Evolutionary conservation across 2,329 filamentous ascomycete species (phyloP).

Genomic region (Fusarium coicis): DNA sequence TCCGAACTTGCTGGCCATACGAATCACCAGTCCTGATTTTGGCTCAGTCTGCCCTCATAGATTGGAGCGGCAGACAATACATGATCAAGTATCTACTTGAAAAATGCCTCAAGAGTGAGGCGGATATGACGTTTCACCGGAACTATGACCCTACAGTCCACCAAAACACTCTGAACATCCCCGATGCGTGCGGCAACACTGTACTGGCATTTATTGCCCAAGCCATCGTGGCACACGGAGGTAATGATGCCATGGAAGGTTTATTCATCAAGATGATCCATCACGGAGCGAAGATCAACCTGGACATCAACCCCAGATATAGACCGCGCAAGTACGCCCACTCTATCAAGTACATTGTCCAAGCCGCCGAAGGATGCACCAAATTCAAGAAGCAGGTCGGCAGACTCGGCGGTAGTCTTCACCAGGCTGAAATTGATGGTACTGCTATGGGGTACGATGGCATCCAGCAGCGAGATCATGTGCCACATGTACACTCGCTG

Average conservation of each 20-base stretch:
- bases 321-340: background rate
- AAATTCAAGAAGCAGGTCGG: background rate
- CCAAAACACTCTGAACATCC: background rate
- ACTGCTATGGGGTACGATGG: background rate
- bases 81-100: background rate
- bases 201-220: background rate
- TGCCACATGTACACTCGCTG: background rate
- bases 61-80: background rate
- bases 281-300: background rate
- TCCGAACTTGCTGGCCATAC: constrained; percentile 1
- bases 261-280: background rate
- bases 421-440: background rate
- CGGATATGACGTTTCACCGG: background rate
- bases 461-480: background rate
- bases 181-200: background rate
- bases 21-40: background rate
- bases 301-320: background rate
- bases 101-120: background rate
- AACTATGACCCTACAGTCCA: background rate
- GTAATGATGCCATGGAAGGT: background rate
- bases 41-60: background rate
- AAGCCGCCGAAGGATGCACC: background rate
- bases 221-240: background rate
- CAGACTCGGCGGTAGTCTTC: background rate
- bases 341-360: background rate